A percentile compares a stretch with the other conserved stretches of the same genome.
phyloP scores from a whole-genome alignment of 169 alveolate genomes.

The Plasmodium malariae region DNA sequence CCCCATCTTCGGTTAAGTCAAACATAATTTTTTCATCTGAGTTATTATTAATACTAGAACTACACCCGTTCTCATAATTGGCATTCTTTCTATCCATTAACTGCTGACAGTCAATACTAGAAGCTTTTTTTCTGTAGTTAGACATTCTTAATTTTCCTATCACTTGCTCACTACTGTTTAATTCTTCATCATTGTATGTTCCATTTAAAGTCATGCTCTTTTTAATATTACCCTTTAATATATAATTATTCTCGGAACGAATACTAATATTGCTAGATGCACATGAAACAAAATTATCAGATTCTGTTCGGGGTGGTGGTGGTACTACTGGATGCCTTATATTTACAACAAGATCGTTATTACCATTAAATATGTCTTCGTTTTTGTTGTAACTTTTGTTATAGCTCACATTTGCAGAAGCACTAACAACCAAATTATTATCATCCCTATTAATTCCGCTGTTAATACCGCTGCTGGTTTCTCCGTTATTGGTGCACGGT shows the following conservation, averaged over 20 bases:
- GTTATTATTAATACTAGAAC: no score
- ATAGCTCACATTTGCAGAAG: background rate
- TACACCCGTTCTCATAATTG: background rate
- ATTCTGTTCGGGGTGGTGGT: no score
- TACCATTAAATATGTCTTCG: no score
- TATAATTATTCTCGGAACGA: no score
- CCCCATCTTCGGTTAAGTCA: constrained; percentile 26
- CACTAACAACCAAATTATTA: background rate
- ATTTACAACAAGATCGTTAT: no score
- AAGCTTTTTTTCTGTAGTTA: background rate
- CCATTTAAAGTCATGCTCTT: background rate
- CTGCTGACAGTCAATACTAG: background rate
- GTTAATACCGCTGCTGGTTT: background rate
- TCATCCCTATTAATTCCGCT: no score
- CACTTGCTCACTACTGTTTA: background rate
- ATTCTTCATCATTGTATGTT: background rate
- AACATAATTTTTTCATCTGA: constrained; percentile 5
- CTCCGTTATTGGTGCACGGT: no score
- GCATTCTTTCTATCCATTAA: background rate
- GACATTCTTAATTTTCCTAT: background rate
- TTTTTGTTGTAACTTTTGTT: no score
- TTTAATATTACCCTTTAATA: background rate
- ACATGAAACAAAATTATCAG: no score
- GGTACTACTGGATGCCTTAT: no score
- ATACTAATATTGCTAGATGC: no score